Base-by-base conservation (phyloP, 2,329 filamentous ascomycete species). In the Juglanconis sp. region DNA sequence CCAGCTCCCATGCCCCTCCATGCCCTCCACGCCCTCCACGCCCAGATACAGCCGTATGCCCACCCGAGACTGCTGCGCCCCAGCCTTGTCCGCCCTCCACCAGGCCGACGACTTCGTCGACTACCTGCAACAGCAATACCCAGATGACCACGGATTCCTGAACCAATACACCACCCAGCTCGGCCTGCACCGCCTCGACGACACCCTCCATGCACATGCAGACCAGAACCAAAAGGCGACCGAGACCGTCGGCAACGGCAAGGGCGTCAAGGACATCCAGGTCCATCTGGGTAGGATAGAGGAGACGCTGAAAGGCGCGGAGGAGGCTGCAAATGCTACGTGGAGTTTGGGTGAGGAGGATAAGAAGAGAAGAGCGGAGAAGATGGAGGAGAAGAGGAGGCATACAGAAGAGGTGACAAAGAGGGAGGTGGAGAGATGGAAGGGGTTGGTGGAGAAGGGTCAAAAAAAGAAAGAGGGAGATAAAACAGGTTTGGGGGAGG, bases 391-490 rank as follows among this genome's bases (percentile, higher is more conserved):
- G 8, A 38, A 38, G 44, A 48, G 55, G 42, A 13, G 36, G 34
- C 42, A 31, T n/a, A 52, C 17, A 30, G 50, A 55, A 24, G 38
- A 55, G 31, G 36, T 42, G 8, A 32, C 46, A n/a, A 9, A 51
- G 36, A 56, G 24, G 3, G 60, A 56, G 42, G n/a, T 60, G 24
- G 46, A 47, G 47, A 30, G 38, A 13, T n/a, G 57, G 53, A 56
- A 44, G 44, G 53, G 4, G 31, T 31, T 57, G 15, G 32, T 60
- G n/a, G 53, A 32, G 11, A 38, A 31, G 9, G 32, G 30, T 7
- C 30, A 51, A 15, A 54, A 36, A n/a, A 36, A 38, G n/a, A 17
- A n/a, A 13, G 17, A 54, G 31, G 59, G 52, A 48, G 35, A 36
- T 13, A 36, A 36, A 7, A 54, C 38, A 44, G 50, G 59, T 3